Evolutionary conservation across 2,329 filamentous ascomycete genomes (phyloP).

Genomic region (Epichloe gansuensis): DNA sequence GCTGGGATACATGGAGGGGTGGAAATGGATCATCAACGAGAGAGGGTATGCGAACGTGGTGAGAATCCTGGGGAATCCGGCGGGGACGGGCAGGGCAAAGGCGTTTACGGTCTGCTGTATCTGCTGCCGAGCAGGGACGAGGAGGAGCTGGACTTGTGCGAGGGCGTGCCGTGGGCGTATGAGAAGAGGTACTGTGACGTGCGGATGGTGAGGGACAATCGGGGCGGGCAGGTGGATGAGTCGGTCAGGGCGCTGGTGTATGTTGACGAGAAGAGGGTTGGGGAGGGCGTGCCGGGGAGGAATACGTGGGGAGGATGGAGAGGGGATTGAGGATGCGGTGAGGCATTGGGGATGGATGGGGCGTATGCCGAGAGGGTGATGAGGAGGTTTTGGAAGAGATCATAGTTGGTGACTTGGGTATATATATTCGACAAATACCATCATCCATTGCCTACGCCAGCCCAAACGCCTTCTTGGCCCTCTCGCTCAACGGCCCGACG

Average conservation of each 20-base stretch:
- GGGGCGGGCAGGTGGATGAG: conserved; percentile 12
- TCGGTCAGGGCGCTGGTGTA: conserved; percentile 42
- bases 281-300: conserved; percentile 32
- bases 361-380: conserved; percentile 43
- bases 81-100: conserved; percentile 1
- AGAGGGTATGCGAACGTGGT: conserved; percentile 61
- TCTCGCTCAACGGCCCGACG: neutral
- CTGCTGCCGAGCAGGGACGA: conserved; percentile 38
- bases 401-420: no score
- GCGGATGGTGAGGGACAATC: conserved; percentile 14
- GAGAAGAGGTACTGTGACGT: conserved; percentile 33
- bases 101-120: conserved; percentile 48
- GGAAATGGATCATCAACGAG: conserved; percentile 54
- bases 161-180: conserved; percentile 54
- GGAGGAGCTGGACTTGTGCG: conserved; percentile 38
- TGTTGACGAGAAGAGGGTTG: conserved; percentile 34
- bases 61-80: neutral
- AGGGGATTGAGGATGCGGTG: conserved; percentile 47
- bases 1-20: conserved; percentile 42
- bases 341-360: conserved; percentile 38
- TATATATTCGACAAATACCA: no score
- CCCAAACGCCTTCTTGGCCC: conserved; percentile 36
- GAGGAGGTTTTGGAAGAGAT: conserved; percentile 27
- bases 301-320: conserved; percentile 55
- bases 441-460: conserved; percentile 12